Evolutionary conservation across 371 early-diverging fungal genomes (phyloP), one percentile per base, ranked within the genome.

Genomic region (Capillidium heterosporum): DNA sequence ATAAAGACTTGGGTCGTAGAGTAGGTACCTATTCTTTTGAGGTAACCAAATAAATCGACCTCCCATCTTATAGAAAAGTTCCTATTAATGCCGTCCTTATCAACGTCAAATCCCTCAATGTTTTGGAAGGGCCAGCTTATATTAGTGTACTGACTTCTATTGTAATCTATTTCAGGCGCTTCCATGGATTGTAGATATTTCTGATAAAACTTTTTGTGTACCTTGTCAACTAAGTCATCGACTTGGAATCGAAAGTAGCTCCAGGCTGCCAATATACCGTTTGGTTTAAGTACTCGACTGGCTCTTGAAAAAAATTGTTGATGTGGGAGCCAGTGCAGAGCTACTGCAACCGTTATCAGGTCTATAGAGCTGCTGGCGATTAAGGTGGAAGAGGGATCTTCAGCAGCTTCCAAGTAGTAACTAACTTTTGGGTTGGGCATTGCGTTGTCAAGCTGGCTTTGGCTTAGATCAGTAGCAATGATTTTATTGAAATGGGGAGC

Each of bases 281-380:
- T 29, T 32, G 32, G 13, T 35, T 53, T 53, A 7, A 53, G 39
- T 39, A 53, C 53, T 53, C 35, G 29, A n/a, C 15, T 32, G 29
- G 35, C 53, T 32, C 53, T 7, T 15, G 7, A 2, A 53, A 32
- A 53, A 24, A 53, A 53, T 32, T 29, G n/a, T 21, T 53, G 4
- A 31, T 19, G 39, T n/a, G 53, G 53, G 29, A 53, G 13, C 53
- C 53, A 53, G 29, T 53, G 53, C 2, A 53, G 13, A 10, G 15
- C 53, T 21, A 53, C 53, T 11, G 53, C 53, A 11, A 53, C 21
- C 32, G 53, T 53, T 8, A 53, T 53, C 35, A 53, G 35, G 29
- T 53, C 53, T 27, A 53, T 39, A 4, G 53, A 53, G 39, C n/a
- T 53, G 8, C 27, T 13, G 3, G 31, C 41, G 8, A 53, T 23